phyloP scores from a whole-genome alignment of 2,329 filamentous ascomycete species.

The Hypoxylon sp. region DNA sequence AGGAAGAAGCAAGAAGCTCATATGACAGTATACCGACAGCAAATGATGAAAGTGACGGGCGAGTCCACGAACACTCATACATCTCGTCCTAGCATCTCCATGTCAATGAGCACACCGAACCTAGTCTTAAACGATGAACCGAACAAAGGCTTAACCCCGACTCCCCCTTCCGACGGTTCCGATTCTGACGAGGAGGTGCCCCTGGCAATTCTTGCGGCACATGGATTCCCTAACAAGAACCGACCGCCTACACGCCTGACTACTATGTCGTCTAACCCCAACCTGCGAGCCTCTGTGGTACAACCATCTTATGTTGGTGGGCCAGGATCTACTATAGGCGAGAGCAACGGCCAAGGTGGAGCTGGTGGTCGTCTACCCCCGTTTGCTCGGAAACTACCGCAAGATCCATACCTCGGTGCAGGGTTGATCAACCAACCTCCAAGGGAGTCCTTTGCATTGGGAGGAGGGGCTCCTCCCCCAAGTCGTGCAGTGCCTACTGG shows the following conservation, averaged over 20 bases:
- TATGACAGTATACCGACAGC: conserved; percentile 89
- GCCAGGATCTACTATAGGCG: conserved; percentile 71
- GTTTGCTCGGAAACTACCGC: conserved; percentile 85
- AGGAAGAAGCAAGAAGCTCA: conserved; percentile 91
- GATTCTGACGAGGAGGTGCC: conserved; percentile 93
- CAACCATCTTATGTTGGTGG: conserved; percentile 63
- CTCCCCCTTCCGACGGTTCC: conserved; percentile 65
- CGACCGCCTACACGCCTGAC: conserved; percentile 79
- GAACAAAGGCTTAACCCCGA: conserved; percentile 57
- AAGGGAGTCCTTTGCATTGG: conserved; percentile 81
- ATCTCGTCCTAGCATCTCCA: conserved; percentile 68
- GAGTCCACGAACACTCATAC: conserved; percentile 68
- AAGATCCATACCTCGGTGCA: conserved; percentile 87
- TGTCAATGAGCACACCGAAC: conserved; percentile 75
- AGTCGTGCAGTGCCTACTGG: conserved; percentile 72
- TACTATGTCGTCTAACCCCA: conserved; percentile 78
- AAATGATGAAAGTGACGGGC: conserved; percentile 97
- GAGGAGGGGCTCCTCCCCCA: conserved; percentile 66
- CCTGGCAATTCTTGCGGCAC: conserved; percentile 86
- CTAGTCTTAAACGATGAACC: conserved; percentile 57
- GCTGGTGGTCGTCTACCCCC: conserved; percentile 74
- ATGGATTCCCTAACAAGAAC: conserved; percentile 86
- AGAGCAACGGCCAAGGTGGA: conserved; percentile 56
- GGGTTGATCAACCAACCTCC: conserved; percentile 79
- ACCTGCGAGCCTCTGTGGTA: conserved; percentile 71